A percentile compares a stretch with the other conserved stretches of the same genome.
Conservation (phyloP, 345 rosid species). For the Excoecaria cochinchinensis region DNA sequence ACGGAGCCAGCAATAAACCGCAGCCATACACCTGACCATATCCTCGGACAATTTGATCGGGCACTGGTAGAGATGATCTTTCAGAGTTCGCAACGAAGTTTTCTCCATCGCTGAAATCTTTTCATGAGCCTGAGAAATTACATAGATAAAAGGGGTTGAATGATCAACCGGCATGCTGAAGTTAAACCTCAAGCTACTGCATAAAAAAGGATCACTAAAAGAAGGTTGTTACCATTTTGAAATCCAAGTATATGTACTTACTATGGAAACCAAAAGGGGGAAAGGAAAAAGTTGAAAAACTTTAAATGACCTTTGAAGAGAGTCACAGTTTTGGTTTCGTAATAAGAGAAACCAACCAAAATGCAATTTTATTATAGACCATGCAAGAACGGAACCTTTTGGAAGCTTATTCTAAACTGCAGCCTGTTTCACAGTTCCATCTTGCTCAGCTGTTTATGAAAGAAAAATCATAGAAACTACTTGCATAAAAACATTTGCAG, state of each 20-base stretch:
- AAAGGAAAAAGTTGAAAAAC: background rate
- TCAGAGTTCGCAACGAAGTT: conserved; percentile 50
- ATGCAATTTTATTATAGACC: background rate
- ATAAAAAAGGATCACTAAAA: background rate
- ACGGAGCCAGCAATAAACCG: conserved; percentile 78
- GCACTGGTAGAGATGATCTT: conserved; percentile 77
- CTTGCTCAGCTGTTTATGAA: background rate
- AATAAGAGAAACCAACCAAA: background rate
- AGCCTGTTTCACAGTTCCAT: background rate
- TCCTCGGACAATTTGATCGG: conserved; percentile 91
- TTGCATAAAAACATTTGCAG: background rate
- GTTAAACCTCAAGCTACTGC: background rate
- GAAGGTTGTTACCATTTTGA: background rate
- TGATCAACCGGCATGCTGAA: background rate
- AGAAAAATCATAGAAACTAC: background rate
- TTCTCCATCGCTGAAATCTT: conserved; percentile 36
- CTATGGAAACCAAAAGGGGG: background rate
- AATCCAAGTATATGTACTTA: background rate
- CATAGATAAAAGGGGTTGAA: conserved; percentile 13
- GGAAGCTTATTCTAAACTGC: background rate
- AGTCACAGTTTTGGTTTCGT: background rate
- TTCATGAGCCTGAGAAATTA: conserved; percentile 34
- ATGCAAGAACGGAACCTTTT: background rate
- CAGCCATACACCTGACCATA: conserved; percentile 86
- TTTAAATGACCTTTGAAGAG: background rate